Conservation (phyloP, 306 rosid genomes). For the Hippophae rhamnoides region DNA sequence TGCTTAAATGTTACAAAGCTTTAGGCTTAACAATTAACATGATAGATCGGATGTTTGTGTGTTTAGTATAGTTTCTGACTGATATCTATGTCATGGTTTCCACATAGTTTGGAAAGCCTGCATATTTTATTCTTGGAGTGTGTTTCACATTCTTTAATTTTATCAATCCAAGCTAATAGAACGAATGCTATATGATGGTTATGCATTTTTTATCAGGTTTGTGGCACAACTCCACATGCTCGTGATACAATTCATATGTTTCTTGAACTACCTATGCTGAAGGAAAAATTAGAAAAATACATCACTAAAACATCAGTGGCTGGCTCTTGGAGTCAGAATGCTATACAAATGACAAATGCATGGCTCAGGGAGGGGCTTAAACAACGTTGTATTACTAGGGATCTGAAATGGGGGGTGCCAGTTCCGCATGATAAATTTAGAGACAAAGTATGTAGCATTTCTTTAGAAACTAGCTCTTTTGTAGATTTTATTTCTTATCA, state of each 20-base stretch:
- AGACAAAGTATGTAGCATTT: slow-evolving; percentile 50
- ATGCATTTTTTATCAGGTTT: slow-evolving; percentile 38
- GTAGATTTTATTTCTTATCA: not conserved
- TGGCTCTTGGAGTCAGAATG: slow-evolving; percentile 94
- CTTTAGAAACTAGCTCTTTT: not conserved
- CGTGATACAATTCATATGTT: slow-evolving; percentile 87
- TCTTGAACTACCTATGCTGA: slow-evolving; percentile 80
- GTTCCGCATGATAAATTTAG: slow-evolving; percentile 84
- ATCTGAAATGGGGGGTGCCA: slow-evolving; percentile 98
- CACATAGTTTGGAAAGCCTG: too few relatives aligned
- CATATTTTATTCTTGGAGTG: too few relatives aligned
- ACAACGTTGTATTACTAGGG: slow-evolving; percentile 84
- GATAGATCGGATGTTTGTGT: too few relatives aligned
- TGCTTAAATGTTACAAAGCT: not conserved
- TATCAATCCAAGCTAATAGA: too few relatives aligned
- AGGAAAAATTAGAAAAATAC: slow-evolving; percentile 58
- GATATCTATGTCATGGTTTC: too few relatives aligned
- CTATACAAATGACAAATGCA: slow-evolving; percentile 74
- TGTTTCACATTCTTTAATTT: too few relatives aligned
- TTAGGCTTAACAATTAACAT: not conserved
- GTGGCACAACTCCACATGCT: slow-evolving; percentile 61
- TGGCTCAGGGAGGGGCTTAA: slow-evolving; percentile 87
- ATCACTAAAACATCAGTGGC: slow-evolving; percentile 63
- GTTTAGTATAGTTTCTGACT: too few relatives aligned
- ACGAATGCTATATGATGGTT: not conserved